A percentile compares a stretch with the other conserved stretches of the same genome.
phyloP scores from a whole-genome alignment of 805 yeast species.

The Saturnispora zaruensis region DNA sequence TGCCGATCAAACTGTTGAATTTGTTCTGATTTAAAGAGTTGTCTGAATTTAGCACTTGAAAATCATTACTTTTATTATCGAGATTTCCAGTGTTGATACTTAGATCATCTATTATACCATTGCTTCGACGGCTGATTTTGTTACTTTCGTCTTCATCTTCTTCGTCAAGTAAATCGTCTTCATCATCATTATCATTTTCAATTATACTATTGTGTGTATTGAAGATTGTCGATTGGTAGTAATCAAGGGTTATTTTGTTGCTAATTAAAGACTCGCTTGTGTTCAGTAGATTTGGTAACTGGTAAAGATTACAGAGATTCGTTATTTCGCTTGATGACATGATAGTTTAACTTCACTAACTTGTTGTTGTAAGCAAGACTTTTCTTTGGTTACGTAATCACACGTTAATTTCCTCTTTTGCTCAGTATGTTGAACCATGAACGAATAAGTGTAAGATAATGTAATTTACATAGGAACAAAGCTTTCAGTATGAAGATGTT shows the following conservation, averaged over 20 bases:
- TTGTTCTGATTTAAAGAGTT: not conserved
- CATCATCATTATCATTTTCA: not conserved
- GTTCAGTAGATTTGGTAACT: not conserved
- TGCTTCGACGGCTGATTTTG: not conserved
- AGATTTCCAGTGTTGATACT: not conserved
- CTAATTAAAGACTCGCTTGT: not conserved
- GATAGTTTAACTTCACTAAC: not conserved
- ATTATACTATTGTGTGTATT: not conserved
- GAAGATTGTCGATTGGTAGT: not conserved
- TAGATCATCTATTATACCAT: not conserved
- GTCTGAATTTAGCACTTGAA: not conserved
- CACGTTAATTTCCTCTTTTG: not conserved
- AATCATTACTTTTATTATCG: not conserved
- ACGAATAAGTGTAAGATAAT: too few relatives aligned
- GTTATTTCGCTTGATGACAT: not conserved
- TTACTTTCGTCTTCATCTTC: not conserved
- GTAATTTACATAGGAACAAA: too few relatives aligned
- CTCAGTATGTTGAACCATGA: not conserved
- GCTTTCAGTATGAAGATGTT: too few relatives aligned
- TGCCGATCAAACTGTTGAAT: conserved; percentile 22
- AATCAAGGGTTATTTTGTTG: not conserved
- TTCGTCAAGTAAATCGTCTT: not conserved
- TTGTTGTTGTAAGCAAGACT: not conserved
- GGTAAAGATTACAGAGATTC: not conserved
- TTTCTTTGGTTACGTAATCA: not conserved